Conservation (phyloP, 2,329 filamentous ascomycete species). For the Alternaria ventricosa region DNA sequence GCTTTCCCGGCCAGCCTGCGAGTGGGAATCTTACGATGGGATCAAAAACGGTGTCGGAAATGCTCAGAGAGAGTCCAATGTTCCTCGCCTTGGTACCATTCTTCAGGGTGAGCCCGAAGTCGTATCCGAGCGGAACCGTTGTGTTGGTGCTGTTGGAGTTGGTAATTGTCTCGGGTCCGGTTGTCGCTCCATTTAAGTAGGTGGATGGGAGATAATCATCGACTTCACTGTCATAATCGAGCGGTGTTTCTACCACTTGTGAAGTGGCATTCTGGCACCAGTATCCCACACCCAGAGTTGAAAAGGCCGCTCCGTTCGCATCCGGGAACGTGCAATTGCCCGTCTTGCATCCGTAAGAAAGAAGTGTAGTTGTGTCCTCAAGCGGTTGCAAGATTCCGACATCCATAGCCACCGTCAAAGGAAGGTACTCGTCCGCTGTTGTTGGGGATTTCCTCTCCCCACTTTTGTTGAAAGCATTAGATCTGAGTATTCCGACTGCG, state of each 20-base stretch:
- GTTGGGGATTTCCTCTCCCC: neutral
- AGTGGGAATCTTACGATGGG: neutral
- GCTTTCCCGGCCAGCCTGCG: neutral
- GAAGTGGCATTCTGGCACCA: slow-evolving; percentile 9
- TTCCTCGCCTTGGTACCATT: neutral
- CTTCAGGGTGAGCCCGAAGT: neutral
- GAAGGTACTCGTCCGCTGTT: neutral
- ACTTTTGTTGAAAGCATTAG: slow-evolving; percentile 1
- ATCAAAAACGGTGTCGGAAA: neutral
- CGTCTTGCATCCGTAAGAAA: slow-evolving; percentile 13
- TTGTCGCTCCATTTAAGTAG: neutral
- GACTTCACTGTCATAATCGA: neutral
- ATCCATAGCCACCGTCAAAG: slow-evolving; percentile 11
- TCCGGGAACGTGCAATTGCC: slow-evolving; percentile 17
- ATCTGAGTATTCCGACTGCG: neutral
- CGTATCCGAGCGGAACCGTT: neutral
- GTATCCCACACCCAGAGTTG: slow-evolving; percentile 9
- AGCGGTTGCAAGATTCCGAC: slow-evolving; percentile 9
- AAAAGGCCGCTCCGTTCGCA: slow-evolving; percentile 5
- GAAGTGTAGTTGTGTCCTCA: slow-evolving; percentile 10
- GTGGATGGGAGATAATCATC: neutral
- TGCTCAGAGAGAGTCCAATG: neutral
- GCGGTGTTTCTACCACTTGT: neutral
- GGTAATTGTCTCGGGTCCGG: neutral
- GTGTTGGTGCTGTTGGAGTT: neutral